Evolutionary conservation across 208 protist species (phyloP).

Genomic region (Leptomonas seymouri): DNA sequence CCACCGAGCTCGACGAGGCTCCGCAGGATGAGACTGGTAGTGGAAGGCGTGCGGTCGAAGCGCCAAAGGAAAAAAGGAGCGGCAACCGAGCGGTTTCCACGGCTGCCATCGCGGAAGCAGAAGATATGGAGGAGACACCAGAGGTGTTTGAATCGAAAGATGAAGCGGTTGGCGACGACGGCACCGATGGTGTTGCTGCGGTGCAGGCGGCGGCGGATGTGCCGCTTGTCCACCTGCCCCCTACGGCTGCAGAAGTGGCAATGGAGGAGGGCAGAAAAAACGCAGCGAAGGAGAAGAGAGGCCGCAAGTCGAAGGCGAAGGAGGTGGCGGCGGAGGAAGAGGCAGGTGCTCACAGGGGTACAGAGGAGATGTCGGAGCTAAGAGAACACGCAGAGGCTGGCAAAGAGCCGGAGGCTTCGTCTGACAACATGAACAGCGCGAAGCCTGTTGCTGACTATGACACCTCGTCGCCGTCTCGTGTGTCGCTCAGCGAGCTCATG

Average conservation of each 20-base stretch:
- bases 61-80: conserved; percentile 17
- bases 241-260: conserved; percentile 29
- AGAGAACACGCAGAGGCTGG: neutral
- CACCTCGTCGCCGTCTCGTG: neutral
- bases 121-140: neutral
- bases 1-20: too few relatives aligned
- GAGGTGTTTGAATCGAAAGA: neutral
- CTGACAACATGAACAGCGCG: neutral
- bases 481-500: conserved; percentile 26
- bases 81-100: neutral
- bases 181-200: neutral
- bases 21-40: too few relatives aligned
- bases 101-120: neutral
- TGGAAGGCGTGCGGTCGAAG: conserved; percentile 1
- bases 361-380: neutral
- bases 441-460: neutral
- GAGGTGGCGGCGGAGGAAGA: neutral
- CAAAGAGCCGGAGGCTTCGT: neutral
- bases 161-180: neutral
- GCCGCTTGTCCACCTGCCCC: conserved; percentile 17
- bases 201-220: neutral
- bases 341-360: too few relatives aligned
- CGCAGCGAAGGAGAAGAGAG: neutral
- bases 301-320: neutral
- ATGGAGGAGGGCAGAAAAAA: conserved; percentile 22